phyloP scores from a whole-genome alignment of 1,139 yeast species.

The Debaryomyces sp. region DNA sequence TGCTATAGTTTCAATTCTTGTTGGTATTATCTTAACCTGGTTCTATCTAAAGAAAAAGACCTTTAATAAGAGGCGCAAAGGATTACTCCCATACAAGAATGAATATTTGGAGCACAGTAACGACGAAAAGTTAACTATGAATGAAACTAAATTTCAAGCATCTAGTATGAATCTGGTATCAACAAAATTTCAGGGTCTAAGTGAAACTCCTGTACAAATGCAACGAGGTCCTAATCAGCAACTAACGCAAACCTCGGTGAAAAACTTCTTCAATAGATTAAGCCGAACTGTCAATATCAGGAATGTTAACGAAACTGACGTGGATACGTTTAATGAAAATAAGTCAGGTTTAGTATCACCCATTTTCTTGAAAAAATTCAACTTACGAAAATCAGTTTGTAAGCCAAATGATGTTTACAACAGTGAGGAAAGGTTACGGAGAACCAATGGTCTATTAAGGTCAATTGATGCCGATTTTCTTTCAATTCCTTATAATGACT shows the following conservation, averaged over 20 bases:
- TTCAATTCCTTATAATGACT: conserved; percentile 9
- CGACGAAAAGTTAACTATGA: conserved; percentile 7
- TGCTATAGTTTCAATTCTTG: conserved; percentile 32
- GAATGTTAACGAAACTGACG: conserved; percentile 10
- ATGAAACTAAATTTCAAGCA: conserved; percentile 3
- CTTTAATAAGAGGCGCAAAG: conserved; percentile 14
- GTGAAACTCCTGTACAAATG: not conserved
- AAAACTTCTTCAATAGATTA: conserved; percentile 20
- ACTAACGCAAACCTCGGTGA: conserved; percentile 13
- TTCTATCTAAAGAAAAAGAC: conserved; percentile 21
- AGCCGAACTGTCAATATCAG: conserved; percentile 16
- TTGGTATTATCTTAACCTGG: conserved; percentile 26
- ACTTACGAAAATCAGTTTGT: conserved; percentile 21
- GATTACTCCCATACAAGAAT: conserved; percentile 13
- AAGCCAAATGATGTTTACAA: conserved; percentile 3
- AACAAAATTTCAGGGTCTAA: not conserved
- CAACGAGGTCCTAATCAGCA: conserved; percentile 1
- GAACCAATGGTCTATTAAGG: conserved; percentile 5
- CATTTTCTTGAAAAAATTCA: conserved; percentile 36
- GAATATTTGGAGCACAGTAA: conserved; percentile 10
- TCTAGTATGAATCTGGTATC: conserved; percentile 1
- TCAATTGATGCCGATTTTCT: conserved; percentile 9
- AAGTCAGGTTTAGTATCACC: conserved; percentile 29
- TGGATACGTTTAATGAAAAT: not conserved
- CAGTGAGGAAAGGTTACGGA: conserved; percentile 1